Percentiles rank a stretch among this genome's conserved stretches.
These are phyloP conservation scores for Solanum dulcamara DNA, from an alignment of 257 asterid genomes.

Conservation along the genomic window DNA sequence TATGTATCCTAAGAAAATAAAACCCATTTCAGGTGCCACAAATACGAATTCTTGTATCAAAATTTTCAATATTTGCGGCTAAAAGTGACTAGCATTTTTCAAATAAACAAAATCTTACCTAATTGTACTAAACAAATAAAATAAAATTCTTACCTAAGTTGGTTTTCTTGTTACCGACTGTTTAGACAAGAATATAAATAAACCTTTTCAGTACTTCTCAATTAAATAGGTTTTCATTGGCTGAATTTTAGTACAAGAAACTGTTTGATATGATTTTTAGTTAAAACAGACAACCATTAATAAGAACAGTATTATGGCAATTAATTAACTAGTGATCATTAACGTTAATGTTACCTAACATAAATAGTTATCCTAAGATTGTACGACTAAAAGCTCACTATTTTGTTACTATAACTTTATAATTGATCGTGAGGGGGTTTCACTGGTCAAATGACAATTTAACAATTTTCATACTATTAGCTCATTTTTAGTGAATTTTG, in stretches of 20 bases:
- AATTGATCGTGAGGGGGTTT: not conserved
- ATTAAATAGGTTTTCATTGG: not conserved
- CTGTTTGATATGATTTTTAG: not conserved
- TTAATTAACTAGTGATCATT: not conserved
- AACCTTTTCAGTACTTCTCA: not conserved
- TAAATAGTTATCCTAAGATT: not conserved
- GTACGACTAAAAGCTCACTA: not conserved
- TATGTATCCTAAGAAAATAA: not conserved
- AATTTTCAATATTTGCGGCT: not conserved
- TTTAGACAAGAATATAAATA: not conserved
- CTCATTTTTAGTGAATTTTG: too few relatives aligned
- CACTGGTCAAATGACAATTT: too few relatives aligned
- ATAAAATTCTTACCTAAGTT: not conserved
- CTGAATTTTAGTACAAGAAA: not conserved
- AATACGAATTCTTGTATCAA: not conserved
- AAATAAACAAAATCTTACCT: not conserved
- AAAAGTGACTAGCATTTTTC: not conserved
- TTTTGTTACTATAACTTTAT: not conserved
- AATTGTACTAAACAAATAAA: not conserved
- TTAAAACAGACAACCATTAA: not conserved
- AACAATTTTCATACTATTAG: too few relatives aligned
- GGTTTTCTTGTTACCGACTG: not conserved
- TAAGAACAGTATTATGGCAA: not conserved
- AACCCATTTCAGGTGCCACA: not conserved
- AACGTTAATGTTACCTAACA: not conserved